Evolutionary conservation across 495 filamentous ascomycete species (phyloP).

Genomic region (Xylaria venustula): DNA sequence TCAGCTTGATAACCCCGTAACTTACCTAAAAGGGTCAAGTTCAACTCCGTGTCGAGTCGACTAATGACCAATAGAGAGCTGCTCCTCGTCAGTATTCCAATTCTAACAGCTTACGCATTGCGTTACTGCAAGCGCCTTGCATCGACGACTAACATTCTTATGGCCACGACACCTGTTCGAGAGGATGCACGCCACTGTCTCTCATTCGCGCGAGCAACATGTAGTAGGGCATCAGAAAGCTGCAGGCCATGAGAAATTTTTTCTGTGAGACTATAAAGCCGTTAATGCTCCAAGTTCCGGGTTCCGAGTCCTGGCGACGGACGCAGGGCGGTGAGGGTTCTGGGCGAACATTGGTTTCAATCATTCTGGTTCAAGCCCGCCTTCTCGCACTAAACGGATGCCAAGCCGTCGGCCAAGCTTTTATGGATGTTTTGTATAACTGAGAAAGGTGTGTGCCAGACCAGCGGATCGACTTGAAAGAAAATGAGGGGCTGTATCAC

Average conservation of each 20-base stretch:
- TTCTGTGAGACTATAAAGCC: neutral
- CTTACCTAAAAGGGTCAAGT: constrained; percentile 4
- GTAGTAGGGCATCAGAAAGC: neutral
- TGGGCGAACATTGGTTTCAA: neutral
- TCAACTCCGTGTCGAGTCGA: neutral
- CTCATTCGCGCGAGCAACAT: constrained; percentile 1
- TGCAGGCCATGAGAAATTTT: neutral
- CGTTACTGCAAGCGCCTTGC: constrained; percentile 3
- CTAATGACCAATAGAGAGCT: neutral
- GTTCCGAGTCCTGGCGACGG: neutral
- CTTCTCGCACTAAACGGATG: neutral
- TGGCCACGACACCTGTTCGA: neutral
- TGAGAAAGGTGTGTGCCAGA: constrained; percentile 1
- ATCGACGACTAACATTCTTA: neutral
- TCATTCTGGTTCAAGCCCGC: neutral
- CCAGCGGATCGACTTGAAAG: constrained; percentile 9
- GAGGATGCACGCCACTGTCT: constrained; percentile 4
- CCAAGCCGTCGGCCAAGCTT: constrained; percentile 10
- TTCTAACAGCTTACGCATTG: neutral
- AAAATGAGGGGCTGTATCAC: constrained; percentile 10
- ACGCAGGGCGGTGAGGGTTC: neutral
- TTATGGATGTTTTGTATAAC: constrained; percentile 3
- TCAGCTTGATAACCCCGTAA: neutral
- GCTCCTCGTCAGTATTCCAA: neutral
- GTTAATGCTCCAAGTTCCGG: neutral